Conservation (phyloP, 176 grass and related monocot species). For the Melocanna baccifera region DNA sequence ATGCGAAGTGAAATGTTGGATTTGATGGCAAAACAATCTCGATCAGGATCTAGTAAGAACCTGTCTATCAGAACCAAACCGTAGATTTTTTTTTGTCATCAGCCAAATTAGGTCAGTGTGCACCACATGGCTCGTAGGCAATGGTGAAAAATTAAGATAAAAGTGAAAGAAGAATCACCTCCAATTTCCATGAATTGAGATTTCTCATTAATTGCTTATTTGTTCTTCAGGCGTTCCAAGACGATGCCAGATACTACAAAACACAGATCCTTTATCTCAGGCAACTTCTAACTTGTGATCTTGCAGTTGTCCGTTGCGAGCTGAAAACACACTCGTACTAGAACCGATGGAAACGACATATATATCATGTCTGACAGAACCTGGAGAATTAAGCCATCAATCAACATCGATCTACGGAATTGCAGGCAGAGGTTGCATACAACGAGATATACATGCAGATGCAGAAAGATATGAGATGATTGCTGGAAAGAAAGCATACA, state of each 20-base stretch:
- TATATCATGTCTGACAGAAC: background rate
- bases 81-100: background rate
- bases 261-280: slow-evolving; percentile 1
- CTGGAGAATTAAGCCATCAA: background rate
- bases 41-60: background rate
- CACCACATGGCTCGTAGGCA: background rate
- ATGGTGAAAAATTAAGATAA: background rate
- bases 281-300: background rate
- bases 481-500: too few relatives aligned
- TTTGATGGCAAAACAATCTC: background rate
- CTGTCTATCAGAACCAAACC: background rate
- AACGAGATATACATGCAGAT: background rate
- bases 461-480: background rate
- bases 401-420: background rate
- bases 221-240: background rate
- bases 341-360: background rate
- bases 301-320: slow-evolving; percentile 27
- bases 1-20: background rate
- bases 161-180: slow-evolving; percentile 27
- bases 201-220: background rate
- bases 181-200: background rate
- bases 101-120: background rate
- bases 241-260: slow-evolving; percentile 5
- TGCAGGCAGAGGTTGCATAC: slow-evolving; percentile 22
- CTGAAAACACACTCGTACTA: slow-evolving; percentile 27